Conservation (phyloP, 306 rosid species). For the Trifolium subterraneum region DNA sequence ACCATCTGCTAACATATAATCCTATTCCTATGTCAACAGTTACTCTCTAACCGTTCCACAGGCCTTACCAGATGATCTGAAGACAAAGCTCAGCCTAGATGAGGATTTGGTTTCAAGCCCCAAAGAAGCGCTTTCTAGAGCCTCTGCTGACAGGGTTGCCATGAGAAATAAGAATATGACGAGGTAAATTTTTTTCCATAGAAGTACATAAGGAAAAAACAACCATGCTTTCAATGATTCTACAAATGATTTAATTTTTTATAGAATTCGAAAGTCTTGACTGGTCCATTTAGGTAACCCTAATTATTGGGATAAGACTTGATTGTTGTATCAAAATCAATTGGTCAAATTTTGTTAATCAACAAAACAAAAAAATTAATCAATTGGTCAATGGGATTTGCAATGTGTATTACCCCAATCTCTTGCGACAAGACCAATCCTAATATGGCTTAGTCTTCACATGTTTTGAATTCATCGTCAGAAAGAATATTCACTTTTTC, state of each 20-base stretch:
- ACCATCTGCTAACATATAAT: constrained; percentile 28
- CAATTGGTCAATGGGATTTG: background rate
- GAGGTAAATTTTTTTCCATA: constrained; percentile 57
- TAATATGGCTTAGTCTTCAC: background rate
- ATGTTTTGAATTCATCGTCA: background rate
- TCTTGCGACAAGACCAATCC: background rate
- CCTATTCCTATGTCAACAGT: constrained; percentile 22
- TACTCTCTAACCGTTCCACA: constrained; percentile 52
- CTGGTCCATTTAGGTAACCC: constrained; percentile 9
- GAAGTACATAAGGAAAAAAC: constrained; percentile 11
- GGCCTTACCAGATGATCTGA: constrained; percentile 99
- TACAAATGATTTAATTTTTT: constrained; percentile 2
- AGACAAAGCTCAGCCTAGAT: constrained; percentile 90
- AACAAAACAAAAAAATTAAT: no score
- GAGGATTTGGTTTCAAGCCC: constrained; percentile 97
- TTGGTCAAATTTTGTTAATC: constrained; percentile 31
- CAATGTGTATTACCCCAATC: background rate
- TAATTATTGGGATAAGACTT: constrained; percentile 14
- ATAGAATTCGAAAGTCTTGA: constrained; percentile 5
- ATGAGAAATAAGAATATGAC: constrained; percentile 76
- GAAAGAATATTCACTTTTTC: background rate
- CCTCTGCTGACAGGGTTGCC: constrained; percentile 84
- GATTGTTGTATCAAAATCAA: constrained; percentile 20
- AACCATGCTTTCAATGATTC: background rate
- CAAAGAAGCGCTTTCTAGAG: constrained; percentile 88